phyloP scores from a whole-genome alignment of 768 basidiomycete genomes.

The Suillus bovinus region DNA sequence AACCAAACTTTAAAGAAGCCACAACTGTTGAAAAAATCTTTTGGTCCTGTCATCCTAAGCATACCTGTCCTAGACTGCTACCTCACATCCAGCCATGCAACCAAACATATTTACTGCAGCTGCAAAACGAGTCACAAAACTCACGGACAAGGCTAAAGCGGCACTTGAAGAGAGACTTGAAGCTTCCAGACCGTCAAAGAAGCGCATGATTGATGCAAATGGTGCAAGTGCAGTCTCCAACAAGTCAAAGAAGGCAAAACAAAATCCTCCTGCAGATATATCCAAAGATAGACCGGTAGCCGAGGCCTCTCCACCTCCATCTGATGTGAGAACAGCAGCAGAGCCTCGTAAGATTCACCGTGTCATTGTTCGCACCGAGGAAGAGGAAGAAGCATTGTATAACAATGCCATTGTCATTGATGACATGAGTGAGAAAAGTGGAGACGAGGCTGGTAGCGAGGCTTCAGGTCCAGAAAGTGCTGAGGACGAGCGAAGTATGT shows the following conservation, averaged over 20 bases:
- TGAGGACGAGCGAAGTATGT: no score
- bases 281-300: background rate
- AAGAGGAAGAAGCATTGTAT: conserved; percentile 10
- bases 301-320: background rate
- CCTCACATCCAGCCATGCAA: background rate
- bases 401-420: conserved; percentile 3
- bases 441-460: no score
- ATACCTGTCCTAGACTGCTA: background rate
- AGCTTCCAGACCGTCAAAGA: background rate
- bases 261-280: background rate
- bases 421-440: no score
- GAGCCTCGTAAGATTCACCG: background rate
- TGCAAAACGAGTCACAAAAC: background rate
- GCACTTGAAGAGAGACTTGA: background rate
- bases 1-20: background rate
- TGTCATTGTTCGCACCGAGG: background rate
- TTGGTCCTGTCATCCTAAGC: background rate
- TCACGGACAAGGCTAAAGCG: background rate
- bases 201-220: background rate
- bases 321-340: background rate
- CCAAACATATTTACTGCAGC: background rate
- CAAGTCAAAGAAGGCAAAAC: background rate
- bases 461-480: no score
- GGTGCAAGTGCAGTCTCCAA: background rate
- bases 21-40: background rate